phyloP scores from a whole-genome alignment of 2,329 filamentous ascomycete species.

The Ophiostoma sp. region DNA sequence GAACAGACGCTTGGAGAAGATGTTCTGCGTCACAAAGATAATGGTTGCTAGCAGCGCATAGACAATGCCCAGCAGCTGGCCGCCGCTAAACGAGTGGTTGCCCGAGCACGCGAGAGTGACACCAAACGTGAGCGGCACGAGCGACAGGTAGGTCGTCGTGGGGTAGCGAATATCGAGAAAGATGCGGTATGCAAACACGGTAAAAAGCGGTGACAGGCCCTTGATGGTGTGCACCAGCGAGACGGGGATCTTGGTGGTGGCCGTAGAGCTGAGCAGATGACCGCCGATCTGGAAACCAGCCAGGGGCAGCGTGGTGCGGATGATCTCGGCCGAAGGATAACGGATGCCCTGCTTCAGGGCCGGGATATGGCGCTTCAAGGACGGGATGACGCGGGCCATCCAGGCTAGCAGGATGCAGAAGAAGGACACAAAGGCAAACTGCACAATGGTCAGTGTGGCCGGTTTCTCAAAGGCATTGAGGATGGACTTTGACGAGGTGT shows the following conservation, averaged over 20 bases:
- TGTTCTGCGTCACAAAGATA: constrained; percentile 96
- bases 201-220: constrained; percentile 90
- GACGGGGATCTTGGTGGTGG: constrained; percentile 90
- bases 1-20: constrained; percentile 96
- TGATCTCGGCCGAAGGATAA: constrained; percentile 71
- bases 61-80: constrained; percentile 82
- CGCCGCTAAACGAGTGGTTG: constrained; percentile 62
- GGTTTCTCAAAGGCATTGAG: constrained; percentile 86
- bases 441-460: constrained; percentile 82
- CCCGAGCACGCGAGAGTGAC: constrained; percentile 95
- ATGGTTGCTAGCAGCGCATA: constrained; percentile 86
- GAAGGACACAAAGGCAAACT: constrained; percentile 87
- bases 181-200: constrained; percentile 84
- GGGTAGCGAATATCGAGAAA: constrained; percentile 88
- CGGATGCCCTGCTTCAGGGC: constrained; percentile 81
- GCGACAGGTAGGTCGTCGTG: constrained; percentile 75
- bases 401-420: constrained; percentile 79
- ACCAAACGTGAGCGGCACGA: constrained; percentile 87
- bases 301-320: constrained; percentile 82
- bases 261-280: constrained; percentile 88
- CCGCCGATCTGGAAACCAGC: constrained; percentile 90
- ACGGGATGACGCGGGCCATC: constrained; percentile 66
- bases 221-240: constrained; percentile 98
- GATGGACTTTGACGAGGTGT: constrained; percentile 96
- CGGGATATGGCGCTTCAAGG: constrained; percentile 64